phyloP scores from a whole-genome alignment of 192 early-diverging fungal species.

The Coemansia sp. region DNA sequence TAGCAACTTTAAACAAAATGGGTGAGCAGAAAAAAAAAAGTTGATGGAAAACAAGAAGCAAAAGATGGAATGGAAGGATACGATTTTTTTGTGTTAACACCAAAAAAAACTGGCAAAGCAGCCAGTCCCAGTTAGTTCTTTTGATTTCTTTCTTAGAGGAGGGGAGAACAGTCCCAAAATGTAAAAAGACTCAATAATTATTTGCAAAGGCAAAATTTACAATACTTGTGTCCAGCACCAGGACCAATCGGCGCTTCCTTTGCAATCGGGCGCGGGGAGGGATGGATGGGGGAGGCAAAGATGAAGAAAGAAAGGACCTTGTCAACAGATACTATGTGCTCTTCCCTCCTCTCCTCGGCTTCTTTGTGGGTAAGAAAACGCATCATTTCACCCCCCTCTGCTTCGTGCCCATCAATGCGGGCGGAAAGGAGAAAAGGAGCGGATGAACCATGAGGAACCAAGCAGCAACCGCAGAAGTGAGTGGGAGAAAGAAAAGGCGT shows the following conservation, averaged over 20 bases:
- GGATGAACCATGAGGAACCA: too few relatives aligned
- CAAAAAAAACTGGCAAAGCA: neutral
- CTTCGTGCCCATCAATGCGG: too few relatives aligned
- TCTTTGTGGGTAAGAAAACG: too few relatives aligned
- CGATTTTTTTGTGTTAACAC: slow-evolving; percentile 1
- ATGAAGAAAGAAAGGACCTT: too few relatives aligned
- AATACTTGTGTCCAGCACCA: neutral
- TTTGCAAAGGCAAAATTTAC: too few relatives aligned
- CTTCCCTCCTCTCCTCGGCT: too few relatives aligned
- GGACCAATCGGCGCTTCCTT: neutral
- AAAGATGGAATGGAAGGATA: slow-evolving; percentile 6
- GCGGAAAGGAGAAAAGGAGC: too few relatives aligned
- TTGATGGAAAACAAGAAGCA: neutral
- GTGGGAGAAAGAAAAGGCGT: too few relatives aligned
- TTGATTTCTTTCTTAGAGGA: neutral
- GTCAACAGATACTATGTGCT: too few relatives aligned
- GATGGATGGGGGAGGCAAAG: neutral
- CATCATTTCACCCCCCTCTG: too few relatives aligned
- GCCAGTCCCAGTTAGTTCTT: neutral
- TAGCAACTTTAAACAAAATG: too few relatives aligned
- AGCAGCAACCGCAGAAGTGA: too few relatives aligned
- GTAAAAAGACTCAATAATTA: neutral
- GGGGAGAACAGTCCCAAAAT: neutral
- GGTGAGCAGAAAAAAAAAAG: neutral
- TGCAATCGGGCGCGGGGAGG: neutral